Evolutionary conservation across 208 protist species (phyloP), one percentile per base, ranked within the genome.

Genomic region (Lotmaria passim): DNA sequence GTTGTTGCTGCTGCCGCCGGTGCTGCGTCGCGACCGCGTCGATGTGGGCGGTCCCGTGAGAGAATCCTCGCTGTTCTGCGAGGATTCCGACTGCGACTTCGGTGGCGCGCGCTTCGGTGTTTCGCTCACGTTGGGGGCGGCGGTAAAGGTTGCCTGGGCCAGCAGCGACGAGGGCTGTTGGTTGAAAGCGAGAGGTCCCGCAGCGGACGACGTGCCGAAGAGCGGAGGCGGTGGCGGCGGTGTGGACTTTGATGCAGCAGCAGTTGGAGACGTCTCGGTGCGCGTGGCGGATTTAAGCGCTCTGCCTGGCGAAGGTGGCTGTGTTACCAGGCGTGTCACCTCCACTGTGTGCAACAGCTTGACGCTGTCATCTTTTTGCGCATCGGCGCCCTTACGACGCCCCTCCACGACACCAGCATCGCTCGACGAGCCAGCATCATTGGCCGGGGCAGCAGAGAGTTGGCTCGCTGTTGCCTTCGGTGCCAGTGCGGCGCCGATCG

Each of bases 61-160:
- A 2, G 60, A 56, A 46, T 46, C 46, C 14, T 55, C 60, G 60
- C 46, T 44, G 24, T 31, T n/a, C 3, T 46, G 44, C 33, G 60
- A 23, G 2, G 60, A 56, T 30, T 30, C 46, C 8, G 46, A 56
- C 12, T 7, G 46, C 46, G 31, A 6, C 46, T 19, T 28, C 3
- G 30, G 21, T n/a, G 46, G 3, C 15, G 23, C 19, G 8, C 46
- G 60, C 33, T 41, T 26, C 30, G 58, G 43, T 26, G 58, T 24
- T 12, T 62, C 57, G 12, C 50, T 31, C 7, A 23, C 26, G 26
- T 36, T 47, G 11, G 36, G 5, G 5, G 19, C 5, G n/a, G 41
- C 7, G 24, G 26, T n/a, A 7, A 7, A 2, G 2, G 14, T 23
- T 23, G 33, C 33, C 6, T 36, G 26, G 31, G 19, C 21, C 5